Percentiles rank a stretch among this genome's conserved stretches.
phyloP scores from a whole-genome alignment of 139 green algal genomes.

The Chlorella sp. region DNA sequence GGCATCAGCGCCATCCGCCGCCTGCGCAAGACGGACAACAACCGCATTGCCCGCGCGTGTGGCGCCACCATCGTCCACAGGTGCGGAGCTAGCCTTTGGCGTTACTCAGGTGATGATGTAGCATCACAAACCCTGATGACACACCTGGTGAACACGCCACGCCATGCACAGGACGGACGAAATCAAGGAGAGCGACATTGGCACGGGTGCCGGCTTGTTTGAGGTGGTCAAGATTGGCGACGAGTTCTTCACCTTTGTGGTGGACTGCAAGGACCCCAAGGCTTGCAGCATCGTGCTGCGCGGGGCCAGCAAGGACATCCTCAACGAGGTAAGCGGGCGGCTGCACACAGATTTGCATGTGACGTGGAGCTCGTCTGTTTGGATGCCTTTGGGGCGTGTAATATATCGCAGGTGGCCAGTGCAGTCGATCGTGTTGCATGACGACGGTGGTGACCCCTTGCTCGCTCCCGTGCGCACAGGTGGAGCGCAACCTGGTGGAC shows the following conservation, averaged over 20 bases:
- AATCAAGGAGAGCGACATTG: conserved; percentile 87
- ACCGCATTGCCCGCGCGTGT: conserved; percentile 87
- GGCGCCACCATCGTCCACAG: conserved; percentile 96
- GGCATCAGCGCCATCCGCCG: conserved; percentile 91
- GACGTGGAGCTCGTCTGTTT: no score
- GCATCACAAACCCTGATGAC: no score
- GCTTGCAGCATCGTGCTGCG: conserved; percentile 91
- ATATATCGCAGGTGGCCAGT: no score
- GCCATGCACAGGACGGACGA: conserved; percentile 56
- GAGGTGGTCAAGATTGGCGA: conserved; percentile 94
- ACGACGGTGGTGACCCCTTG: no score
- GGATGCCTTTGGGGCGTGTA: no score
- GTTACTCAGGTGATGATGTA: no score
- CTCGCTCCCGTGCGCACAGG: conserved; percentile 30
- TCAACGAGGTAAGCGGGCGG: conserved; percentile 87
- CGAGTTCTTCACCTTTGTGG: conserved; percentile 98
- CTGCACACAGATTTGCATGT: no score
- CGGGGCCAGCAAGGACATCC: conserved; percentile 83
- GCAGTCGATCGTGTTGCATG: no score
- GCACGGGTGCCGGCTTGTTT: conserved; percentile 89
- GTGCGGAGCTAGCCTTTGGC: no score
- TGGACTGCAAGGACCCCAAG: conserved; percentile 96
- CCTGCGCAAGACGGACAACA: conserved; percentile 99
- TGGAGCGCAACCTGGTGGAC: conserved; percentile 90
- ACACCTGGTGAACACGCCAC: no score